These are phyloP conservation scores for Cyclotella kingstonii DNA, from an alignment of 108 stramenopile species.

Conservation along the genomic window DNA sequence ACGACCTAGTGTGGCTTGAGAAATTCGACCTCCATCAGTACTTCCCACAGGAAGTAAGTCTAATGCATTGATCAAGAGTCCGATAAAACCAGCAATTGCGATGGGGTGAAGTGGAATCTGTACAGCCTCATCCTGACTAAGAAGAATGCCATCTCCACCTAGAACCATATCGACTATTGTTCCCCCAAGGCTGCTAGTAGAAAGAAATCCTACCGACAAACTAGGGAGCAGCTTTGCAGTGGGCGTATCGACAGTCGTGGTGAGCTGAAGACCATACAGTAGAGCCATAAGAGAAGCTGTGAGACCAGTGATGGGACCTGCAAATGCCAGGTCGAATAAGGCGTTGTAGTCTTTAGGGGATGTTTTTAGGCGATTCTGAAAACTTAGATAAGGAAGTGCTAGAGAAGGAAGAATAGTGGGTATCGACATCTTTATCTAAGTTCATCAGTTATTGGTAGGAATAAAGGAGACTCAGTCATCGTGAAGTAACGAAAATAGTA, in stretches of 20 bases:
- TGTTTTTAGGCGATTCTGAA: slow-evolving; percentile 55
- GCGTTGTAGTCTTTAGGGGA: slow-evolving; percentile 56
- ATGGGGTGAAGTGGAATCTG: slow-evolving; percentile 71
- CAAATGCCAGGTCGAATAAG: slow-evolving; percentile 75
- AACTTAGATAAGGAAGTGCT: slow-evolving; percentile 52
- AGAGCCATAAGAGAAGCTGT: slow-evolving; percentile 52
- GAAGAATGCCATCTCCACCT: slow-evolving; percentile 48
- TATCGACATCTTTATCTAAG: slow-evolving; percentile 31
- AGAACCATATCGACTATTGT: slow-evolving; percentile 53
- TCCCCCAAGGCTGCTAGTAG: slow-evolving; percentile 65
- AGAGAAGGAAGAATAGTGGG: slow-evolving; percentile 52
- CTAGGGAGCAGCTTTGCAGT: slow-evolving; percentile 52
- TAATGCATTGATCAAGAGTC: slow-evolving; percentile 66
- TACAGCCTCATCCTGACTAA: slow-evolving; percentile 54
- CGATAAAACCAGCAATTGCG: slow-evolving; percentile 74
- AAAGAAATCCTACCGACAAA: slow-evolving; percentile 57
- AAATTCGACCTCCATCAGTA: slow-evolving; percentile 75
- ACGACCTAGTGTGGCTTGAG: slow-evolving; percentile 63
- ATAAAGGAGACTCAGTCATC: not conserved
- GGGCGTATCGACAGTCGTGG: slow-evolving; percentile 42
- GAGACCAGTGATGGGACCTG: slow-evolving; percentile 65
- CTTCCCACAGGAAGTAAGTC: slow-evolving; percentile 74
- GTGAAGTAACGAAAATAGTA: not conserved
- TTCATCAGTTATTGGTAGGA: not conserved
- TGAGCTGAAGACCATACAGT: slow-evolving; percentile 55